A percentile compares a stretch with the other conserved stretches of the same genome.
Conservation (phyloP, 106 monocot genomes). For the Platanthera guangdongensis region DNA sequence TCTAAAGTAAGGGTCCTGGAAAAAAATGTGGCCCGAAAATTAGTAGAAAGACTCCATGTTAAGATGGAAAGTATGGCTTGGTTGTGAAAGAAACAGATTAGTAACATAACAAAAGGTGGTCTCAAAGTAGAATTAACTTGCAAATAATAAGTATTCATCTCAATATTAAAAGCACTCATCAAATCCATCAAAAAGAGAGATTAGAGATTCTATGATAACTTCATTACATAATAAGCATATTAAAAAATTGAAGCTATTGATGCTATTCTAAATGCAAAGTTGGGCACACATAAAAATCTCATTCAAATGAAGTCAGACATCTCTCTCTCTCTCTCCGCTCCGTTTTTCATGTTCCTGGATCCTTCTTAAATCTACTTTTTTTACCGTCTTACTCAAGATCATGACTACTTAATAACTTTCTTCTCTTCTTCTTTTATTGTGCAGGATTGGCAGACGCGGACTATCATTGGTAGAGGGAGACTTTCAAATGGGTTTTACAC, state of each 20-base stretch:
- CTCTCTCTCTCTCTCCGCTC: too few species aligned
- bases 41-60: neutral
- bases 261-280: neutral
- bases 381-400: too few species aligned
- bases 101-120: neutral
- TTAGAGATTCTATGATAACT: neutral
- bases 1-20: slow-evolving; percentile 95
- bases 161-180: neutral
- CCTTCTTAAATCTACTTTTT: too few species aligned
- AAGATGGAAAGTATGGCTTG: neutral
- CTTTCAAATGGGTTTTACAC: too few species aligned
- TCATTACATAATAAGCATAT: neutral
- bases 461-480: too few species aligned
- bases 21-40: neutral
- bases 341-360: too few species aligned
- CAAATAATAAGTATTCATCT: neutral
- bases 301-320: neutral
- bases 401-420: too few species aligned
- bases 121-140: neutral
- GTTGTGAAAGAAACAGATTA: neutral
- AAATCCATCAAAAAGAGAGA: neutral
- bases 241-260: neutral
- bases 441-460: too few species aligned
- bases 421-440: too few species aligned
- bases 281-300: neutral